These are phyloP conservation scores for Rhododendron williamsianum DNA, from an alignment of 148 eudicot species.

Conservation along the genomic window DNA sequence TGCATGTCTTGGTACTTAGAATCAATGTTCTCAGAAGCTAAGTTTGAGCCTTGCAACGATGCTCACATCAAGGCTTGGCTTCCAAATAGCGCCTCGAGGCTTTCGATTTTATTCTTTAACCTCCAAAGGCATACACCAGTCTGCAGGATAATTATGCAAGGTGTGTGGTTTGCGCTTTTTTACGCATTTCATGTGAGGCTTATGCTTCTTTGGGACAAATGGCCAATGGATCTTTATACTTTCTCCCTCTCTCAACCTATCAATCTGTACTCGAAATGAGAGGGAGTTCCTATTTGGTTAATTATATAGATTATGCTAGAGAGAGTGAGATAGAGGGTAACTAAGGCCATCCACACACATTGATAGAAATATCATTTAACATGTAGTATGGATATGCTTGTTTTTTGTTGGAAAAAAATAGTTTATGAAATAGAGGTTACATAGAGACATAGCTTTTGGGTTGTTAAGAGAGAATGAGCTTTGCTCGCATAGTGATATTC, in stretches of 20 bases:
- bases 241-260: not conserved
- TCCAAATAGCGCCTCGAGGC: not conserved
- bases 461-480: too few relatives aligned
- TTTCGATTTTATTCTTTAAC: not conserved
- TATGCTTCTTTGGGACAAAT: not conserved
- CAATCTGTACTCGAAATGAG: too few relatives aligned
- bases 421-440: too few relatives aligned
- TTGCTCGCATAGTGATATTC: too few relatives aligned
- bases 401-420: too few relatives aligned
- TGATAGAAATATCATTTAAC: not conserved
- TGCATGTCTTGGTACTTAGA: not conserved
- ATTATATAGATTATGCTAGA: too few relatives aligned
- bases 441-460: too few relatives aligned
- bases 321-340: not conserved
- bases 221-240: not conserved
- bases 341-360: not conserved
- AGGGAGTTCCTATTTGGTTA: too few relatives aligned
- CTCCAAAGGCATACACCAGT: not conserved
- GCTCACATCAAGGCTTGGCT: too few relatives aligned
- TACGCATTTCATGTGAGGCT: not conserved
- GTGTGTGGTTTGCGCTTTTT: not conserved
- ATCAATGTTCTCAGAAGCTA: not conserved
- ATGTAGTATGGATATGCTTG: too few relatives aligned
- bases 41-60: too few relatives aligned
- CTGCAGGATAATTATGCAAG: not conserved